Evolutionary conservation across 495 filamentous ascomycete species (phyloP).

Genomic region (Penicillium bovifimosum): DNA sequence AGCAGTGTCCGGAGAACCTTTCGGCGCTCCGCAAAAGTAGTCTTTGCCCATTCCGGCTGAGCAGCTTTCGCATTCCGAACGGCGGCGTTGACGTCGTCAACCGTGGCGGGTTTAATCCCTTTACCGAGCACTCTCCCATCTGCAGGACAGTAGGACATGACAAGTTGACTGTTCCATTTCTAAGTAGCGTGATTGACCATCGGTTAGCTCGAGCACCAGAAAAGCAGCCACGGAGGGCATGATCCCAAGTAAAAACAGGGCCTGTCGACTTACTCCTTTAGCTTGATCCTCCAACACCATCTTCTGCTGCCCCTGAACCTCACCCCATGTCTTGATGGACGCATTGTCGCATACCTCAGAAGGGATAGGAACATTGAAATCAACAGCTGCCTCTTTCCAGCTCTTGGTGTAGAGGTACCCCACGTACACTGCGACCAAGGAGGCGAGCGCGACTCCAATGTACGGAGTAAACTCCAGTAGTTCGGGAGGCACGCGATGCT

Average conservation of each 20-base stretch:
- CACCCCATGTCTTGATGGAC: slow-evolving; percentile 57
- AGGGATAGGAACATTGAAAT: slow-evolving; percentile 55
- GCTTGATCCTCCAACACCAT: slow-evolving; percentile 42
- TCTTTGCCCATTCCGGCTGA: slow-evolving; percentile 74
- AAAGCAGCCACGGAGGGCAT: neutral
- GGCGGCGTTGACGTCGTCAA: slow-evolving; percentile 73
- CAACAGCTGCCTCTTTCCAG: slow-evolving; percentile 45
- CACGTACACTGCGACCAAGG: slow-evolving; percentile 32
- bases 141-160: slow-evolving; percentile 76
- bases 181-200: slow-evolving; percentile 6
- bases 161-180: slow-evolving; percentile 40
- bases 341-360: slow-evolving; percentile 49
- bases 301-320: slow-evolving; percentile 37
- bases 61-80: slow-evolving; percentile 68
- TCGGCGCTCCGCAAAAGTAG: slow-evolving; percentile 70
- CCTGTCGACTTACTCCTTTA: slow-evolving; percentile 32
- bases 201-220: neutral
- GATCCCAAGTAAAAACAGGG: neutral
- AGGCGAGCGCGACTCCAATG: slow-evolving; percentile 29
- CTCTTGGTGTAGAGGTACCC: slow-evolving; percentile 32
- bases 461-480: slow-evolving; percentile 17
- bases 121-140: slow-evolving; percentile 77
- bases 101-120: slow-evolving; percentile 67
- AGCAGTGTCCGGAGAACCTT: slow-evolving; percentile 77
- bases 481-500: slow-evolving; percentile 11